Percentiles rank a stretch among this genome's conserved stretches.
Conservation (phyloP, 1,284 basidiomycete genomes). For the Irpex lacteus region DNA sequence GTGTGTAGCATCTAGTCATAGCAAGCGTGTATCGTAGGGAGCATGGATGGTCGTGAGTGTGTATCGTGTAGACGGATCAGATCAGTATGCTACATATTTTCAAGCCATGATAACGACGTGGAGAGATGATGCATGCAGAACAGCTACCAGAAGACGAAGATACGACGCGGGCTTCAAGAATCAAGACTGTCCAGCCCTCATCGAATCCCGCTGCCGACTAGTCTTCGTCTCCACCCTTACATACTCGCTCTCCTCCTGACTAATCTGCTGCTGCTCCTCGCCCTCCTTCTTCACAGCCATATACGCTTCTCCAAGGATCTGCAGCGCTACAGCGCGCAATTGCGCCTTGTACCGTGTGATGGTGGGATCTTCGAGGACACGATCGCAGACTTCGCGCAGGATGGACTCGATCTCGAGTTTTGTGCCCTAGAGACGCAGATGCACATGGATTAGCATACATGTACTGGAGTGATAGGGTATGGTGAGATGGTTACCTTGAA, state of each 20-base stretch:
- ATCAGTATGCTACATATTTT: constrained; percentile 4
- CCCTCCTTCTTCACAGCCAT: constrained; percentile 65
- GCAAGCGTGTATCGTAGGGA: neutral
- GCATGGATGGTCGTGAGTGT: neutral
- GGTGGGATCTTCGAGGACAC: constrained; percentile 64
- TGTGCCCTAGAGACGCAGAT: constrained; percentile 59
- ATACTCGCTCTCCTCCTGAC: constrained; percentile 69
- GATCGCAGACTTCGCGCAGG: constrained; percentile 91
- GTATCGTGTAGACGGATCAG: neutral
- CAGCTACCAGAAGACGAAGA: too few relatives aligned
- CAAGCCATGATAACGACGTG: neutral
- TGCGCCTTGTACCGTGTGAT: constrained; percentile 61
- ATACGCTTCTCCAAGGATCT: constrained; percentile 80
- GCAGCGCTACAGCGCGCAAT: constrained; percentile 79
- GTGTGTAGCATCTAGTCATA: neutral
- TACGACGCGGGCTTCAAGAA: neutral
- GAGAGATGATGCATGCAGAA: neutral
- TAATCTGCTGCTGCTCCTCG: constrained; percentile 35
- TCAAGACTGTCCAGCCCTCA: constrained; percentile 14
- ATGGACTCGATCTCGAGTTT: constrained; percentile 96
- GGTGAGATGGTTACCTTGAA: constrained; percentile 66
- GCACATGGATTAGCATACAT: too few relatives aligned
- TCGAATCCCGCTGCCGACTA: constrained; percentile 38
- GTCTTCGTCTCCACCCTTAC: constrained; percentile 78
- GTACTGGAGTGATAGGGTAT: neutral